Evolutionary conservation across 164 flowering plant genomes (phyloP).

Genomic region (Magnolia changhungtana): DNA sequence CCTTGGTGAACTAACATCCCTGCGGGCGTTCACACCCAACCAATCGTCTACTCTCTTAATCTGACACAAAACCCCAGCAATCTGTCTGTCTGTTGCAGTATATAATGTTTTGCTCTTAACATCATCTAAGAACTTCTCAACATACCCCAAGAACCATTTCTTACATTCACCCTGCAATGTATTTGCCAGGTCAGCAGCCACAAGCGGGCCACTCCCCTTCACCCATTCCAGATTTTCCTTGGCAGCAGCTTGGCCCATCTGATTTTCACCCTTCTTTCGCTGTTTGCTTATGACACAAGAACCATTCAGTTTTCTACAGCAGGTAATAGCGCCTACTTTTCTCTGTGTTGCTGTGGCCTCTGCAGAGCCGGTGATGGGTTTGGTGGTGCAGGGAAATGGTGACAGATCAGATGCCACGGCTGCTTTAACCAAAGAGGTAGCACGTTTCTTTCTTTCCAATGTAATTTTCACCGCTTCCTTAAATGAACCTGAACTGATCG

Average conservation of each 20-base stretch:
- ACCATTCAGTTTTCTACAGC: constrained; percentile 24
- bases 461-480: constrained; percentile 36
- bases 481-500: constrained; percentile 20
- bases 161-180: constrained; percentile 39
- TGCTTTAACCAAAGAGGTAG: constrained; percentile 55
- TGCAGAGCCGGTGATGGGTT: constrained; percentile 1
- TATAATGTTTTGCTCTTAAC: constrained; percentile 19
- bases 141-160: constrained; percentile 40
- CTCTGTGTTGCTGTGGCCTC: constrained; percentile 11
- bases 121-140: constrained; percentile 50
- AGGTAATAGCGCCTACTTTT: constrained; percentile 7
- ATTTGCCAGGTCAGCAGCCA: constrained; percentile 29
- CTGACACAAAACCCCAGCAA: constrained; percentile 40
- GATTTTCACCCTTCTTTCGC: constrained; percentile 18
- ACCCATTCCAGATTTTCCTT: constrained; percentile 35
- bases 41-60: constrained; percentile 56
- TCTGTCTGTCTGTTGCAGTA: constrained; percentile 26
- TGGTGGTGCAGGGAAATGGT: constrained; percentile 18
- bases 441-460: constrained; percentile 50
- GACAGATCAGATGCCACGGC: constrained; percentile 65
- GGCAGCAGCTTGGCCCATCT: constrained; percentile 12
- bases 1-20: constrained; percentile 7
- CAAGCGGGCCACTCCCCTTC: constrained; percentile 29
- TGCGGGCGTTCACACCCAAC: constrained; percentile 34
- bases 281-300: constrained; percentile 10